Evolutionary conservation across 495 filamentous ascomycete species (phyloP), one percentile per base, ranked within the genome.

Genomic region (Hypomontagnella monticulosa): DNA sequence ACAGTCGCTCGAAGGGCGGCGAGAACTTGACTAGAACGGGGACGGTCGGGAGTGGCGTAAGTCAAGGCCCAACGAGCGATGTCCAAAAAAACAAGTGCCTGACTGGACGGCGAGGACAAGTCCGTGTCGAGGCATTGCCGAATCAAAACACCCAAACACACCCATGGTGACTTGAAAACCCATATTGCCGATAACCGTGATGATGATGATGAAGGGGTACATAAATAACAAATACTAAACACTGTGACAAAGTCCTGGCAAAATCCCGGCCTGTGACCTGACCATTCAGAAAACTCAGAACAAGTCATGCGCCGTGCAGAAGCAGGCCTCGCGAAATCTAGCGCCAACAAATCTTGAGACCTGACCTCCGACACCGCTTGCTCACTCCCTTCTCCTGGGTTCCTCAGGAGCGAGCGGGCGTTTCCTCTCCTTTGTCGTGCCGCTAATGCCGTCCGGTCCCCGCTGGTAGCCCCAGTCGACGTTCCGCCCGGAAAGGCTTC

Each of bases 81-180:
- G 44, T 63, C 60, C 20, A 30, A 6, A 53, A 32, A 19, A 6
- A 14, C n/a, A 23, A 20, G 3, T 15, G 30, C 47, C 23, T 2
- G 23, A 42, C 60, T 50, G 40, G 58, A 16, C 51, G 57, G 63
- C 53, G 65, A 15, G 30, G 46, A 47, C 23, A 56, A 41, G 49
- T 32, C 55, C 66, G 50, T 41, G 55, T 33, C 60, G 43, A 61
- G 51, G 61, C 61, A 57, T 65, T 57, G 61, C 54, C 61, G 66
- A 27, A 27, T 6, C 23, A 27, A 27, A 27, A 27, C 23, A 27
- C n/a, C n/a, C n/a, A n/a, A n/a, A n/a, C 23, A 27, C 23, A 27
- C 23, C 23, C 23, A 27, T 27, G 6, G 2, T 27, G 23, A 3
- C 23, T 2, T 27, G 23, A 3, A 6, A 2, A 27, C 23, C 23